These are phyloP conservation scores for Monosporascus sp. DNA, from an alignment of 2,329 filamentous ascomycete species.

Conservation along the genomic window DNA sequence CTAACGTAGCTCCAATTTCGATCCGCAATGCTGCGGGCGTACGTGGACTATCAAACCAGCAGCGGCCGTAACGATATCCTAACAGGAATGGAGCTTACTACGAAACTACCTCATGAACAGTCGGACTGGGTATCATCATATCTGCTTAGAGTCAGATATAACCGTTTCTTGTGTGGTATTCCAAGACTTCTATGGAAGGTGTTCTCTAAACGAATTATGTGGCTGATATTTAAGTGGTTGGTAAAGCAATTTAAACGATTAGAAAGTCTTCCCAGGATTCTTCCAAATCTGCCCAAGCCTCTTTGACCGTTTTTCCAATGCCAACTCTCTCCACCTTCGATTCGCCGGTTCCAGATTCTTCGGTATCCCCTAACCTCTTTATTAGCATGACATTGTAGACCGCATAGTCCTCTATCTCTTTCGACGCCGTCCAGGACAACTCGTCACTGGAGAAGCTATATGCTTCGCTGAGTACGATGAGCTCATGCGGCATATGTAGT, in stretches of 20 bases:
- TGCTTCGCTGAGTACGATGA: constrained; percentile 3
- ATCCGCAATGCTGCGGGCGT: no score
- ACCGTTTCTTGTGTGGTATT: no score
- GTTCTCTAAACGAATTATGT: no score
- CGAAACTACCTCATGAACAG: no score
- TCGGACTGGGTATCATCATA: no score
- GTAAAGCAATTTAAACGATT: background rate
- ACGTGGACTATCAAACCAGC: no score
- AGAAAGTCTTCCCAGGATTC: background rate
- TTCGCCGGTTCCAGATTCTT: background rate
- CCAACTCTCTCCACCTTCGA: constrained; percentile 2
- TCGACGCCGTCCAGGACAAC: background rate
- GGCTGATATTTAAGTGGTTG: no score
- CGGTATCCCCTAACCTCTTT: background rate
- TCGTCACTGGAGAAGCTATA: constrained; percentile 5
- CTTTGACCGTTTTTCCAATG: constrained; percentile 1
- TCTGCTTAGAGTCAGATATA: no score
- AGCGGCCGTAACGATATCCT: no score
- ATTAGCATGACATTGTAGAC: constrained; percentile 3
- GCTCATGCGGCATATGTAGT: constrained; percentile 1
- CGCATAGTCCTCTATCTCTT: background rate
- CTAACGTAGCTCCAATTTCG: no score
- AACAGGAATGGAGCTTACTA: no score
- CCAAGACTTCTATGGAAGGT: no score
- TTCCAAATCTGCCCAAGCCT: background rate